Evolutionary conservation across 345 rosid genomes (phyloP), one percentile per base, ranked within the genome.

Genomic region (Rubroshorea leprosula): DNA sequence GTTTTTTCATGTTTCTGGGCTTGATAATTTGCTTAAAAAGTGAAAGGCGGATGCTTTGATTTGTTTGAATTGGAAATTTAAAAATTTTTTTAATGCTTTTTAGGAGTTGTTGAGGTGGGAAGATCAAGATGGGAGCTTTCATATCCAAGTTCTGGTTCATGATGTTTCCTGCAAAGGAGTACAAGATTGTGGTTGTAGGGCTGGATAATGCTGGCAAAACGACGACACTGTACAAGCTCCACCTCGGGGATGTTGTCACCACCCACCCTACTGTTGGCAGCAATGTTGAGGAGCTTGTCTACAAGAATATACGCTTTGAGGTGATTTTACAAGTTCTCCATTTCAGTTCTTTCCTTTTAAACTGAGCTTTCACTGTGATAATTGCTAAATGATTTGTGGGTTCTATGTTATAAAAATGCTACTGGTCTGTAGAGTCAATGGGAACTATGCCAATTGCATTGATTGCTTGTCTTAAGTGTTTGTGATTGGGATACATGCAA

Each of bases 181-280:
- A 93, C 57, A 93, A 93, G 86, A 93, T 93, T 41, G 91, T 89
- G 51, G 97, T 93, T 20, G 97, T 93, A 13, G 99, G 99, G 54
- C 78, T 93, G 68, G 99, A 93, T 70, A 87, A 89, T 76, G 97
- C 99, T 0, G 96, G 99, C 35, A 89, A 93, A 80, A 93, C 96
- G 27, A 93, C 97, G 19, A 89, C 97, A 58, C 96, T 93, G 78
- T 93, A 90, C 70, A 89, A 90, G 62, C 77, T 93, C 67, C 97
- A 89, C 23, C 68, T 93, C 17, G 99, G 97, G 5, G 99, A 93
- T 72, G 99, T 93, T 12, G 97, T 93, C 10, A 87, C 97, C 16
- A 93, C 99, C 46, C 96, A 93, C 70, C 95, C 99, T 45, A 87
- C 99, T 0, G 95, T 93, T 15, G 97, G 96, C 0, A 93, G 97